Evolutionary conservation across 225 moss, liverwort and hornwort species (phyloP).

Genomic region (Pseudisothecium myosuroides): DNA sequence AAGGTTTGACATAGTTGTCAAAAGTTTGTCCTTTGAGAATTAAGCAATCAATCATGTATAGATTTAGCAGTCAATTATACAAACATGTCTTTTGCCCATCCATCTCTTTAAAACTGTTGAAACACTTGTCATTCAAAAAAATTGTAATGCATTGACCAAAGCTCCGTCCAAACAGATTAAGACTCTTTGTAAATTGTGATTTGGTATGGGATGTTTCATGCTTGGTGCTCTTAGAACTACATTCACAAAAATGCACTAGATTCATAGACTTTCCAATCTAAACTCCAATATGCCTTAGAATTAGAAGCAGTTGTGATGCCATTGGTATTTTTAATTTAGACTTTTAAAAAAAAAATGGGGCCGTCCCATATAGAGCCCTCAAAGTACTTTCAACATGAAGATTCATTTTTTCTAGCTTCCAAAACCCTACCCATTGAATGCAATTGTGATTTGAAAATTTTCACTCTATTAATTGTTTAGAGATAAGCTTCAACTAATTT

Average conservation of each 20-base stretch:
- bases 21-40: too few species aligned
- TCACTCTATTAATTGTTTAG: not conserved
- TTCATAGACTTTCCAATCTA: fast-evolving
- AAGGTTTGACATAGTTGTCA: too few species aligned
- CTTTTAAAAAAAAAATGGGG: too few species aligned
- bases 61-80: too few species aligned
- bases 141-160: too few species aligned
- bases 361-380: fast-evolving
- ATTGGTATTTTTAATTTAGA: too few species aligned
- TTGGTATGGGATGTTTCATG: not conserved
- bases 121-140: too few species aligned
- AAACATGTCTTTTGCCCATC: too few species aligned
- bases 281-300: not conserved
- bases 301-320: fast-evolving
- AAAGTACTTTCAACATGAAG: fast-evolving
- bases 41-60: not conserved
- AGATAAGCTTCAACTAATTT: not conserved
- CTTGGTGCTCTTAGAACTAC: not conserved
- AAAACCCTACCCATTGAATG: not conserved
- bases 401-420: fast-evolving
- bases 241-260: not conserved
- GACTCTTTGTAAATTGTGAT: not conserved
- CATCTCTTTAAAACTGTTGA: too few species aligned
- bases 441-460: not conserved
- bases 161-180: not conserved